A percentile compares a stretch with the other conserved stretches of the same genome.
Conservation (phyloP, 2,329 filamentous ascomycete genomes). For the Arthrobotrys pseudoclavata region DNA sequence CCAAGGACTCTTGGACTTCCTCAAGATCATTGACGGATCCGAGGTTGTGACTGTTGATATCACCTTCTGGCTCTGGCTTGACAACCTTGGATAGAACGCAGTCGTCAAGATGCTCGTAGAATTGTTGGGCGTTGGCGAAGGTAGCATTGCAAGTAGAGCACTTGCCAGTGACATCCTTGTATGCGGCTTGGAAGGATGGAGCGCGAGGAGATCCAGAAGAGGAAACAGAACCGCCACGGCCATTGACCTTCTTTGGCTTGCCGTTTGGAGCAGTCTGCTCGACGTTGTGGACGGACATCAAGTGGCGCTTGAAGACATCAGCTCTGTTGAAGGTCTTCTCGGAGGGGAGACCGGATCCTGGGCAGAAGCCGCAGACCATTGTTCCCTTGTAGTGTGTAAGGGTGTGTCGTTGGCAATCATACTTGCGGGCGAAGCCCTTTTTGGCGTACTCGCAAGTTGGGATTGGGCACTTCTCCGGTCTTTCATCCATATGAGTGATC, state of each 20-base stretch:
- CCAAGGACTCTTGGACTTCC: slow-evolving; percentile 64
- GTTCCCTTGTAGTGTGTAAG: slow-evolving; percentile 96
- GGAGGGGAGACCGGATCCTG: slow-evolving; percentile 85
- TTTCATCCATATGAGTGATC: slow-evolving; percentile 90
- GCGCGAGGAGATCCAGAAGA: slow-evolving; percentile 60
- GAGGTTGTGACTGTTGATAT: slow-evolving; percentile 75
- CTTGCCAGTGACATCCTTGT: slow-evolving; percentile 79
- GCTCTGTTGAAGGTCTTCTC: slow-evolving; percentile 97
- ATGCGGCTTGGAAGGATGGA: slow-evolving; percentile 63
- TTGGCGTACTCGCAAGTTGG: slow-evolving; percentile 89
- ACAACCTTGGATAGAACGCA: slow-evolving; percentile 80
- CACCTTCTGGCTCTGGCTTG: slow-evolving; percentile 78
- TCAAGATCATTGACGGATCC: slow-evolving; percentile 75
- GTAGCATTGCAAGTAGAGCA: slow-evolving; percentile 91
- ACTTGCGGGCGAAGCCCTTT: slow-evolving; percentile 94
- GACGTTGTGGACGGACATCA: slow-evolving; percentile 90
- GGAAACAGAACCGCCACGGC: slow-evolving; percentile 61
- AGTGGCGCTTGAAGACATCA: slow-evolving; percentile 94
- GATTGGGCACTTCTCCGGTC: slow-evolving; percentile 95
- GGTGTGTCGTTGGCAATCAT: slow-evolving; percentile 95
- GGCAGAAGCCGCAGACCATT: slow-evolving; percentile 96
- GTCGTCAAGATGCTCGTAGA: slow-evolving; percentile 93
- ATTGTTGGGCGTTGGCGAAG: slow-evolving; percentile 90
- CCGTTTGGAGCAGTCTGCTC: slow-evolving; percentile 94
- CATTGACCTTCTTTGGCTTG: slow-evolving; percentile 76